A percentile compares a stretch with the other conserved stretches of the same genome.
Conservation (phyloP, 192 early-diverging fungal genomes). For the Podila epicladia region DNA sequence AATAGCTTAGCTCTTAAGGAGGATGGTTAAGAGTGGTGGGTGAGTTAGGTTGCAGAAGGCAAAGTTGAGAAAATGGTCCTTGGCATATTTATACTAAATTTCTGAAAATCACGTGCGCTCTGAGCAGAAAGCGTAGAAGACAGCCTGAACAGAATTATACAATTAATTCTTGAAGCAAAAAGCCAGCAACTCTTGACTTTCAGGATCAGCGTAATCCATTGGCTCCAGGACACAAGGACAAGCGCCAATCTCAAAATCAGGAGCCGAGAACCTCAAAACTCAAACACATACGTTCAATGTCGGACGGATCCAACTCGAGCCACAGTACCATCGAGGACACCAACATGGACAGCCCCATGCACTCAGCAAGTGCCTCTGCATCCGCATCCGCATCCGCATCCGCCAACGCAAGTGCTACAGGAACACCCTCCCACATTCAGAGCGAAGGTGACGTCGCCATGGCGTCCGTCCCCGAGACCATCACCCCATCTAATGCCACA, state of each 20-base stretch:
- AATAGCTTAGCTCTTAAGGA: neutral
- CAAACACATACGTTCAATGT: slow-evolving; percentile 1
- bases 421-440: neutral
- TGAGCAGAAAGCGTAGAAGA: too few relatives aligned
- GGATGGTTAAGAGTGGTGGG: neutral
- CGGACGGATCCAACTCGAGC: slow-evolving; percentile 42
- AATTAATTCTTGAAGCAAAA: too few relatives aligned
- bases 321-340: slow-evolving; percentile 39
- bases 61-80: neutral
- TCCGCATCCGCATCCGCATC: neutral
- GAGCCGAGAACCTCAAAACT: neutral
- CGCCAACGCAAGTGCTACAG: slow-evolving; percentile 7
- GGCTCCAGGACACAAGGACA: neutral
- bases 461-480: neutral
- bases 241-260: neutral
- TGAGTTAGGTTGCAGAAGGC: neutral
- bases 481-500: slow-evolving; percentile 1
- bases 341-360: slow-evolving; percentile 39
- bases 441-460: neutral
- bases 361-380: slow-evolving; percentile 22
- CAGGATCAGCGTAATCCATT: too few relatives aligned
- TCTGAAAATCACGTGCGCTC: too few relatives aligned
- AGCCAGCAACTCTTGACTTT: too few relatives aligned
- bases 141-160: too few relatives aligned
- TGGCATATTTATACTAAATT: too few relatives aligned